Percentiles rank a stretch among this genome's conserved stretches.
These are phyloP conservation scores for Dillenia suffruticosa DNA, from an alignment of 164 flowering plant species.

Conservation along the genomic window DNA sequence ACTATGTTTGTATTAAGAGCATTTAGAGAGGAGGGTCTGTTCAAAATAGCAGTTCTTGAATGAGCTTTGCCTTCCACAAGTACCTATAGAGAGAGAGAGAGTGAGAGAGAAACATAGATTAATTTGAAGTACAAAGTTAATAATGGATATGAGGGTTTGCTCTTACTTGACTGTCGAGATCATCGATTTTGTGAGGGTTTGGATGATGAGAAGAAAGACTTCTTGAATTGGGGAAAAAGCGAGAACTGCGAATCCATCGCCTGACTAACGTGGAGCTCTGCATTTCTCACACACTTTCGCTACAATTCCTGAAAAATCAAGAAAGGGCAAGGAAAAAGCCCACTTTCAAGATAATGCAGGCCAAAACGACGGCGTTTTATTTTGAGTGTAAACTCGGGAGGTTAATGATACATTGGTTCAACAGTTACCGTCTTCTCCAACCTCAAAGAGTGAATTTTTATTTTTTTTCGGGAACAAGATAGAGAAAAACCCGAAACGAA, in stretches of 20 bases:
- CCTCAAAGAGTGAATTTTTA: too few relatives aligned
- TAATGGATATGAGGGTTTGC: neutral
- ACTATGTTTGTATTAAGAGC: slow-evolving; percentile 54
- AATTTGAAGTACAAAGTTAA: neutral
- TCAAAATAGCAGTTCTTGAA: slow-evolving; percentile 56
- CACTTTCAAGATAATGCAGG: too few relatives aligned
- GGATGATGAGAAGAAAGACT: neutral
- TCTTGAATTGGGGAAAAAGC: neutral
- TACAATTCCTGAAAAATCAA: too few relatives aligned
- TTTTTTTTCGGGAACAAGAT: too few relatives aligned
- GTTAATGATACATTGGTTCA: too few relatives aligned
- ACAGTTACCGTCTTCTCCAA: too few relatives aligned
- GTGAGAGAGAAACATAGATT: neutral
- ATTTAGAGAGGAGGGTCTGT: slow-evolving; percentile 55
- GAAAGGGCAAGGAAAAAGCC: too few relatives aligned
- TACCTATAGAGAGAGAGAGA: slow-evolving; percentile 26
- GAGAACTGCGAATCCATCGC: neutral
- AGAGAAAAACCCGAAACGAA: too few relatives aligned
- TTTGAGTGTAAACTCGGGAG: too few relatives aligned
- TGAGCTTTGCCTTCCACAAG: slow-evolving; percentile 42
- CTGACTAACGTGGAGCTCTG: slow-evolving; percentile 10
- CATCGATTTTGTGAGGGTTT: neutral
- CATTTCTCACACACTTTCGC: slow-evolving; percentile 6
- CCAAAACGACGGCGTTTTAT: too few relatives aligned
- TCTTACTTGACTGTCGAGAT: slow-evolving; percentile 8